Conservation (phyloP, 1,139 yeast genomes). For the Pichia sp. region DNA sequence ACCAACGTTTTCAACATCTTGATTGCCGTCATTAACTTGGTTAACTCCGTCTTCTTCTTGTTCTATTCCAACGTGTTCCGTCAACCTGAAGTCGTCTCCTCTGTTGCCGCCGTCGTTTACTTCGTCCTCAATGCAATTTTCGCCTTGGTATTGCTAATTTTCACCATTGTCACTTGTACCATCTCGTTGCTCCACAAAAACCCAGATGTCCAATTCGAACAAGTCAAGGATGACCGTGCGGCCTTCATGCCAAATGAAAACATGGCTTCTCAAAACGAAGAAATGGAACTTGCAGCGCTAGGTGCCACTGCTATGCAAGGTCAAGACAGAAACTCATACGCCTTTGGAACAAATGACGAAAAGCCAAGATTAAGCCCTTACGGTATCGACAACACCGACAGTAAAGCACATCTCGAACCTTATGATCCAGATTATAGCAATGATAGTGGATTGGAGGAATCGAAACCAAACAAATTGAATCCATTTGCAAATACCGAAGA, state of each 20-base stretch:
- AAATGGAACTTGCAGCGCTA: slow-evolving; percentile 78
- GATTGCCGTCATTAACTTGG: slow-evolving; percentile 70
- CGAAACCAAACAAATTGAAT: slow-evolving; percentile 8
- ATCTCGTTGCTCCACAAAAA: slow-evolving; percentile 81
- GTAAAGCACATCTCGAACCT: slow-evolving; percentile 28
- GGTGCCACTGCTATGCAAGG: slow-evolving; percentile 88
- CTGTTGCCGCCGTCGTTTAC: slow-evolving; percentile 90
- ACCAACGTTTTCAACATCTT: slow-evolving; percentile 89
- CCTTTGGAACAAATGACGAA: slow-evolving; percentile 48
- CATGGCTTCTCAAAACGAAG: slow-evolving; percentile 42
- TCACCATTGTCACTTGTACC: slow-evolving; percentile 82
- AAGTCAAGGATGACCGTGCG: slow-evolving; percentile 94
- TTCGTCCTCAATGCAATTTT: slow-evolving; percentile 86
- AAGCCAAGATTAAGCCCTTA: slow-evolving; percentile 84
- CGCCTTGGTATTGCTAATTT: slow-evolving; percentile 73
- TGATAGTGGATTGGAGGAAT: slow-evolving; percentile 10
- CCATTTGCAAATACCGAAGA: slow-evolving; percentile 18
- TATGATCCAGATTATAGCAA: slow-evolving; percentile 13
- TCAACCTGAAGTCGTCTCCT: slow-evolving; percentile 81
- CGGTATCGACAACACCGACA: slow-evolving; percentile 73
- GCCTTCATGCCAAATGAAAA: slow-evolving; percentile 66
- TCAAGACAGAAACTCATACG: slow-evolving; percentile 43
- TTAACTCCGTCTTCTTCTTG: slow-evolving; percentile 81
- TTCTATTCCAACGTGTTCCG: slow-evolving; percentile 82
- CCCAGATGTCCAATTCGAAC: slow-evolving; percentile 94